Base-by-base conservation (phyloP, 148 eudicot genomes). In the Suaeda aralocaspica region DNA sequence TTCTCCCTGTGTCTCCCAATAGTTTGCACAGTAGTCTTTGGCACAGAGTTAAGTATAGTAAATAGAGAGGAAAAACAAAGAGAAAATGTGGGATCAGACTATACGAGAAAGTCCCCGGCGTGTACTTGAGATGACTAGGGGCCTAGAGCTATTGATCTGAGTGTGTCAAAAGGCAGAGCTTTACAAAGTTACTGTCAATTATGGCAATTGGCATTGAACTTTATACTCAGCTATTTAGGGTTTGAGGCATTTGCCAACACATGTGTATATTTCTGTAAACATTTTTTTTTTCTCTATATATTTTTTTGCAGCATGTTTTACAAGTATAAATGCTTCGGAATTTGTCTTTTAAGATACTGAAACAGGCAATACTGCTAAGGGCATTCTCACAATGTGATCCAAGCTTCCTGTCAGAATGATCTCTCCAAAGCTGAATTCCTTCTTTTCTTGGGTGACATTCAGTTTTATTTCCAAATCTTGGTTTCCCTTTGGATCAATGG, bases 401-500 rank as follows among this genome's bases (percentile, higher is more conserved):
- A 89, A 77, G 67, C 83, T 83, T 69, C 99, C 99, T 1, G 88
- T 91, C 16, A 94, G 70, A 72, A 89, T 88, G 65, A 94, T 81
- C 80, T 89, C 91, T 24, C 99, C 99, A 46, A 83, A 89, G 74
- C 85, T 84, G 64, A 80, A 91, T 57, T 78, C 79, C 70, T 80
- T 74, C 24, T 76, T 75, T 5, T 21, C 75, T 67, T 76, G 83
- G 4, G 84, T 89, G 64, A 78, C 96, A 74, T 70, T 86, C 26
- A 94, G 79, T 33, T 36, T 74, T 63, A 91, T 78, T 41, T 81
- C 87, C 84, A 94, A 66, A 55, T 61, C 78, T 72, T 87, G 99
- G 24, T 68, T 75, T 24, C 66, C 83, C 16, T 42, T 69, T 16
- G 91, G 87, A 74, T 78, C 79, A 45, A 91, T 53, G 11, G 82